These are phyloP conservation scores for Lenzites betulinus DNA, from an alignment of 768 basidiomycete species.

Conservation along the genomic window DNA sequence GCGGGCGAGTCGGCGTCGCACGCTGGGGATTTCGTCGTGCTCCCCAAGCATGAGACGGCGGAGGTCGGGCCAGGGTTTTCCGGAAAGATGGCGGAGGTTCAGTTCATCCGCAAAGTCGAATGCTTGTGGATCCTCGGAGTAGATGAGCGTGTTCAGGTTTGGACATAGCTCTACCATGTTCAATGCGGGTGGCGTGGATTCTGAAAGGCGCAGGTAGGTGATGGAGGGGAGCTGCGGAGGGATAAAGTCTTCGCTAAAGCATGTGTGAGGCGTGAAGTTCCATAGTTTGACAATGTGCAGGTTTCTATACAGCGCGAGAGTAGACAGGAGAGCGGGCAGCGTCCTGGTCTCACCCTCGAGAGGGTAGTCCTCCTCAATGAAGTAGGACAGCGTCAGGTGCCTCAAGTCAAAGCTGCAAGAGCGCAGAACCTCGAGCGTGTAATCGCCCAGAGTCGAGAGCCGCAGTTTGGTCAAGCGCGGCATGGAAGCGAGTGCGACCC, in stretches of 20 bases:
- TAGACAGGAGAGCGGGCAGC: background rate
- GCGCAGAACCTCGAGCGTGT: background rate
- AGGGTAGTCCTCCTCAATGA: background rate
- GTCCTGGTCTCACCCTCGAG: background rate
- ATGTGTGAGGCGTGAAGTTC: slow-evolving; percentile 2
- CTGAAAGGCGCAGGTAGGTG: background rate
- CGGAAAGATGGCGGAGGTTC: background rate
- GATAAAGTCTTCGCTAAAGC: background rate
- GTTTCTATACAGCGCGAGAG: background rate
- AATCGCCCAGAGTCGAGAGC: background rate
- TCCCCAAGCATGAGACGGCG: background rate
- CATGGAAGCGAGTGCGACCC: background rate
- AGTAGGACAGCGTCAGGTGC: slow-evolving; percentile 6
- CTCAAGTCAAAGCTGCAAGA: background rate
- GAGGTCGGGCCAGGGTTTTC: slow-evolving; percentile 1
- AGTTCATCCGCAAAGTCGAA: background rate
- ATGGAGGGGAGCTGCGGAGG: background rate
- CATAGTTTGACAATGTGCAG: slow-evolving; percentile 5
- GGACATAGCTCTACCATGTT: slow-evolving; percentile 8
- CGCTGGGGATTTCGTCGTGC: background rate
- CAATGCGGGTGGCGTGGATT: background rate
- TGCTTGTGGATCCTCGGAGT: too few species aligned
- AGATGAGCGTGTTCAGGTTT: background rate
- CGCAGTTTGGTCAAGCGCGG: background rate
- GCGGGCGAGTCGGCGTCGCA: background rate